Conservation (phyloP, 352 stramenopile species). For the Phytophthora ohioensis region DNA sequence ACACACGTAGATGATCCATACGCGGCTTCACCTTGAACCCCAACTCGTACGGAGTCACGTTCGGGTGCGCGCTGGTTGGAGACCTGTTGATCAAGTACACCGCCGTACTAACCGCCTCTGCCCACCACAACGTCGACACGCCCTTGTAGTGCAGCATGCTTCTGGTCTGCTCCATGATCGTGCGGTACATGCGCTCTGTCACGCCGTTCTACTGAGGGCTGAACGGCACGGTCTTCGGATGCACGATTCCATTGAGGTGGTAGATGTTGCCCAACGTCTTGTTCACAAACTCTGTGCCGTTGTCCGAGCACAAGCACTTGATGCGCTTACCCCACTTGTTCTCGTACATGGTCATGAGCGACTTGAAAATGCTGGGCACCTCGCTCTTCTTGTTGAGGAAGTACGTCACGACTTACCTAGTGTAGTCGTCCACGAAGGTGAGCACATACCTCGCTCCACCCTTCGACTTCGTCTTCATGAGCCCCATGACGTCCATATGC, state of each 20-base stretch:
- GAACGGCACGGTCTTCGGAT: constrained; percentile 33
- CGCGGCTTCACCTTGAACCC: too few relatives aligned
- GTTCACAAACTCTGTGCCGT: constrained; percentile 38
- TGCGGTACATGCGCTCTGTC: constrained; percentile 41
- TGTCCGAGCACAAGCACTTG: constrained; percentile 44
- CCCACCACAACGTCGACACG: constrained; percentile 37
- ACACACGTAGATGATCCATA: too few relatives aligned
- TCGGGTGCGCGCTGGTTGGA: constrained; percentile 5
- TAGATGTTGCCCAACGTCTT: constrained; percentile 24
- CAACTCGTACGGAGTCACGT: too few relatives aligned
- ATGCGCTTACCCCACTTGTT: constrained; percentile 28
- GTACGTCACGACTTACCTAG: too few relatives aligned
- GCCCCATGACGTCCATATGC: constrained; percentile 22
- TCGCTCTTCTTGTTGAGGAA: too few relatives aligned
- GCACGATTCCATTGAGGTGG: constrained; percentile 28
- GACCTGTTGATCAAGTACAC: constrained; percentile 37
- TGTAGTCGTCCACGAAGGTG: too few relatives aligned
- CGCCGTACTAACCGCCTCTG: constrained; percentile 34
- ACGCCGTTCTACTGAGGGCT: constrained; percentile 46
- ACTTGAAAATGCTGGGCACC: too few relatives aligned
- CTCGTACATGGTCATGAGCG: constrained; percentile 3
- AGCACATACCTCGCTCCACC: too few relatives aligned
- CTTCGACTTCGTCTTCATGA: too few relatives aligned
- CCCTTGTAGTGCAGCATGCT: too few relatives aligned
- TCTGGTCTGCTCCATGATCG: constrained; percentile 3